Evolutionary conservation across 352 stramenopile species (phyloP), one percentile per base, ranked within the genome.

Genomic region (Pythium pyrilobum): DNA sequence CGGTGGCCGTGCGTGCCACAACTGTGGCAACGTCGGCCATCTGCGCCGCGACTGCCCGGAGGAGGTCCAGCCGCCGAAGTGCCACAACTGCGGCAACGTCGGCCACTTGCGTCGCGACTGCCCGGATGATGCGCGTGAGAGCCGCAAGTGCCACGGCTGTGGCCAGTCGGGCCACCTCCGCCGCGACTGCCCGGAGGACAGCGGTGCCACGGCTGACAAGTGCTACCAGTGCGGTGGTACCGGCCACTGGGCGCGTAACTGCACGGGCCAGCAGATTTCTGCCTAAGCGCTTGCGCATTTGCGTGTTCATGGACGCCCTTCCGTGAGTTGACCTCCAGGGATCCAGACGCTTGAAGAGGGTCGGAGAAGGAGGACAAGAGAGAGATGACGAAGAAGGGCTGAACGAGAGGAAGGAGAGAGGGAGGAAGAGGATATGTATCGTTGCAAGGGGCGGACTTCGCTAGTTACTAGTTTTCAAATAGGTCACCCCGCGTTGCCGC

Each of bases 191-290:
- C 82, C 82, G 11, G 79, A 92, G 33, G 81, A 89, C 64, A 31
- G 18, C n/a, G 49, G 38, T n/a, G 33, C 23, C 80, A 25, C 36
- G 23, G 34, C 23, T 34, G 47, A 45, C 15, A 45, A 45, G 24
- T 54, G 47, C 47, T 45, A 45, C 34, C 33, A 54, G 33, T 54
- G 47, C 36, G 47, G 47, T 34, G 36, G 75, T 59, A 81, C 79
- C 62, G 87, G 80, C 75, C 64, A 91, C 72, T 92, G 75, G 77
- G 82, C 82, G 6, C 82, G 82, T 31, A 86, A 90, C 69, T 92
- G 82, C 76, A 72, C 77, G 32, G 51, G 46, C 40, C 57, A 62
- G 36, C 62, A 62, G 37, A 52, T 70, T 46, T 74, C 69, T 56
- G 78, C 59, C 8, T 89, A 87, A 70, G 71, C 13, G 51, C 27